These are phyloP conservation scores for Globisporangium camurandrum DNA, from an alignment of 352 stramenopile species.

Conservation along the genomic window DNA sequence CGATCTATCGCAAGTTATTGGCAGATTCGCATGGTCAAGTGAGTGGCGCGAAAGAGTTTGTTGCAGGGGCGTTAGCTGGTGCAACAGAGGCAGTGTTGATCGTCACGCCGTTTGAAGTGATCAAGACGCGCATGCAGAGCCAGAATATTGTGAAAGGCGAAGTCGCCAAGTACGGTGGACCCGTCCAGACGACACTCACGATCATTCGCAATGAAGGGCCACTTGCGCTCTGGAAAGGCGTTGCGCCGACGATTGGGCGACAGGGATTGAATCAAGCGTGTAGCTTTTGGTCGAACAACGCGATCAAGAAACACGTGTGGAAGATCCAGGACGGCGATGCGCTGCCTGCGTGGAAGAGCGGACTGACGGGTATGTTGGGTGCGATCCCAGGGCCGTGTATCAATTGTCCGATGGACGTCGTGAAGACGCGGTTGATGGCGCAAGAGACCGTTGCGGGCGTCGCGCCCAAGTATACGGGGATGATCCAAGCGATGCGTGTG, in stretches of 20 bases:
- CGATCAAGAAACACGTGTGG: slow-evolving; percentile 87
- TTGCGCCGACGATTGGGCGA: slow-evolving; percentile 94
- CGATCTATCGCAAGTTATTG: slow-evolving; percentile 71
- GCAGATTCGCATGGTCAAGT: slow-evolving; percentile 76
- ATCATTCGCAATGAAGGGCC: slow-evolving; percentile 93
- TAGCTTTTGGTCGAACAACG: slow-evolving; percentile 97
- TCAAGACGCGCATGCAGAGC: slow-evolving; percentile 96
- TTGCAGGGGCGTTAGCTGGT: slow-evolving; percentile 89
- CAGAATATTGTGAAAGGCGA: slow-evolving; percentile 85
- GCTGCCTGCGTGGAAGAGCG: slow-evolving; percentile 91
- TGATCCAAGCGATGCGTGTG: slow-evolving; percentile 84
- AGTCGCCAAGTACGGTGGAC: slow-evolving; percentile 79
- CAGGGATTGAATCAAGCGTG: slow-evolving; percentile 98
- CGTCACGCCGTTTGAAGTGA: slow-evolving; percentile 97
- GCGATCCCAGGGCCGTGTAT: slow-evolving; percentile 82
- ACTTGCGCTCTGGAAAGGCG: slow-evolving; percentile 93
- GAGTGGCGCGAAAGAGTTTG: slow-evolving; percentile 71
- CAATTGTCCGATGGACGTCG: slow-evolving; percentile 92
- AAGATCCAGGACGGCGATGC: slow-evolving; percentile 79
- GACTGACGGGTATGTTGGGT: slow-evolving; percentile 90
- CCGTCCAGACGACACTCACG: slow-evolving; percentile 88
- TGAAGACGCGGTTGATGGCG: slow-evolving; percentile 94
- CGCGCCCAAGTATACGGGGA: slow-evolving; percentile 92
- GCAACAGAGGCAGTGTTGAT: slow-evolving; percentile 95
- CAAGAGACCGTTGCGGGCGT: slow-evolving; percentile 83